These are phyloP conservation scores for Brasilioporus rufonigricans DNA, from an alignment of 768 basidiomycete genomes.

Conservation along the genomic window DNA sequence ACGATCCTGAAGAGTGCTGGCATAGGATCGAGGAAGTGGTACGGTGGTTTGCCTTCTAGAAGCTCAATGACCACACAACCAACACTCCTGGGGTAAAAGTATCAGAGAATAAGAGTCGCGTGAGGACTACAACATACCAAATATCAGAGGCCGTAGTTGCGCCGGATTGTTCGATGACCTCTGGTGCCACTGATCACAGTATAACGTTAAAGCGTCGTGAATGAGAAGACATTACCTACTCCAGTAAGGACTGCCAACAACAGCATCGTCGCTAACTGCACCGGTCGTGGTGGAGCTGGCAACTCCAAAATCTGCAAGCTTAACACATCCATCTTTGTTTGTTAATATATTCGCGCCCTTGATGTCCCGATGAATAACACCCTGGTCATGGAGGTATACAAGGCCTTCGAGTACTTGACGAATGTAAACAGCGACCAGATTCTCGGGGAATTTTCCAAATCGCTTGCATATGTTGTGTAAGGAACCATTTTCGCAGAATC, in stretches of 20 bases:
- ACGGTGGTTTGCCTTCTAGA: constrained; percentile 85
- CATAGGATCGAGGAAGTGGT: constrained; percentile 96
- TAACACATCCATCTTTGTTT: constrained; percentile 97
- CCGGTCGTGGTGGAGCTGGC: constrained; percentile 76
- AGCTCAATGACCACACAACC: constrained; percentile 99
- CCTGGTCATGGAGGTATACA: constrained; percentile 97
- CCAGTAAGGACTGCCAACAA: constrained; percentile 99
- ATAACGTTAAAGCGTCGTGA: constrained; percentile 2
- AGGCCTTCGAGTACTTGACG: constrained; percentile 95
- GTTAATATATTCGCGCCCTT: constrained; percentile 99
- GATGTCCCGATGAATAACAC: constrained; percentile 98
- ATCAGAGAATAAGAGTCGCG: not conserved
- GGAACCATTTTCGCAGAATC: constrained; percentile 98
- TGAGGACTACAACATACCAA: constrained; percentile 53
- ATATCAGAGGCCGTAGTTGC: constrained; percentile 97
- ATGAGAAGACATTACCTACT: constrained; percentile 51
- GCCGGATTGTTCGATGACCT: constrained; percentile 97
- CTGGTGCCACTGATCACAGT: constrained; percentile 79
- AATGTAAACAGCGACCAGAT: constrained; percentile 93
- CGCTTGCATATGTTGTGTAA: constrained; percentile 93
- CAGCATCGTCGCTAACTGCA: constrained; percentile 80
- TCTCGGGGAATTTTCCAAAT: constrained; percentile 98
- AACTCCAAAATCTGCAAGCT: constrained; percentile 99
- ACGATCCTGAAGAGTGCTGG: constrained; percentile 98
- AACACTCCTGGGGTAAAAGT: constrained; percentile 54